Conservation (phyloP, 2,329 filamentous ascomycete species). For the Colletotrichum musicola region DNA sequence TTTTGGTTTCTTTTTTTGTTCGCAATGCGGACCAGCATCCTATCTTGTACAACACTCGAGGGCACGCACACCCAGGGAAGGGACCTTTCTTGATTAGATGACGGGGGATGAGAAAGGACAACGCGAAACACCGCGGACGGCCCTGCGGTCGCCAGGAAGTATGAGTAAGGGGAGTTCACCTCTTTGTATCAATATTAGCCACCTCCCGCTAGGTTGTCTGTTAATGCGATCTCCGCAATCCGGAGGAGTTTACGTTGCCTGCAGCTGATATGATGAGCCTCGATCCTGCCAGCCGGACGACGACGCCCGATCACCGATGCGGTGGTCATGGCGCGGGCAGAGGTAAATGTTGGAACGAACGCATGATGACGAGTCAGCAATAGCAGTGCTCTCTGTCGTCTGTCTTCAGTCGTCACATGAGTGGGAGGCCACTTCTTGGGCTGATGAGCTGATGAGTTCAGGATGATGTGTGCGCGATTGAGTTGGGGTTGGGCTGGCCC, state of each 20-base stretch:
- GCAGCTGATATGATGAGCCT: background rate
- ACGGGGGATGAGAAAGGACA: background rate
- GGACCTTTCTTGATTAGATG: slow-evolving; percentile 2
- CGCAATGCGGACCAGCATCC: slow-evolving; percentile 1
- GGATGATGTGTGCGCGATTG: background rate
- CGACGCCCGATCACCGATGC: background rate
- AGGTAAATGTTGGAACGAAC: background rate
- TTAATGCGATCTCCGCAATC: slow-evolving; percentile 4
- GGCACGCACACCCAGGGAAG: background rate
- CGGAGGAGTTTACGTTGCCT: background rate
- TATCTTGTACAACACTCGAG: slow-evolving; percentile 3
- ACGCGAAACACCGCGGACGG: slow-evolving; percentile 9
- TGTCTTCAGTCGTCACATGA: no score
- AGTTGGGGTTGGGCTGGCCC: slow-evolving; percentile 1
- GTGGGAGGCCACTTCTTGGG: background rate
- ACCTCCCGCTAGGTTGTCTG: background rate
- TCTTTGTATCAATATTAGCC: slow-evolving; percentile 11
- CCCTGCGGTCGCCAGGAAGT: background rate
- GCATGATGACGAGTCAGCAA: slow-evolving; percentile 15
- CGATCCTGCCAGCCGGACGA: background rate
- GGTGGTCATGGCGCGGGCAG: slow-evolving; percentile 1
- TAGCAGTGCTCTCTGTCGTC: background rate
- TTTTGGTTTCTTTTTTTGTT: background rate
- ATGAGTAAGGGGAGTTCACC: background rate
- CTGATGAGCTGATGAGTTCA: slow-evolving; percentile 8